Conservation (phyloP, 495 filamentous ascomycete species). For the Talaromyces adpressus region DNA sequence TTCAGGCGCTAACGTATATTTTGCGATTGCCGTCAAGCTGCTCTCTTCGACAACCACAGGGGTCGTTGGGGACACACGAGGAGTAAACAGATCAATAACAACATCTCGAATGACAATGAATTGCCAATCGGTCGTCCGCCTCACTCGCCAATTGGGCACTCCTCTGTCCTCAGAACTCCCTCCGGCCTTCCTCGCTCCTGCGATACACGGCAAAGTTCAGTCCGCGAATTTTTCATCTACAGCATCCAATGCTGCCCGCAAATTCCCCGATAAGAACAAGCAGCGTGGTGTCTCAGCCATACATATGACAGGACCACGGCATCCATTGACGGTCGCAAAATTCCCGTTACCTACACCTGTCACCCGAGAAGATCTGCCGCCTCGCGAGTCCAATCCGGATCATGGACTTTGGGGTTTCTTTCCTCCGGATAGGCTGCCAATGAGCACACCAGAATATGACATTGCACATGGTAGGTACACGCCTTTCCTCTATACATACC, state of each 20-base stretch:
- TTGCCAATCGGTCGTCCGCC: constrained; percentile 27
- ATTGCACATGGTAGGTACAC: constrained; percentile 52
- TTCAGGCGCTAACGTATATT: not conserved
- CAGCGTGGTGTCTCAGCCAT: constrained; percentile 73
- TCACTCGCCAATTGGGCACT: constrained; percentile 26
- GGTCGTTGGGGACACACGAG: not conserved
- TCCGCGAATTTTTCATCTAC: constrained; percentile 41
- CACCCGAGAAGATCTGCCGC: constrained; percentile 32
- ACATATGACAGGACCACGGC: constrained; percentile 66
- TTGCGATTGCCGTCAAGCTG: not conserved
- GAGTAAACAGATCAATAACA: not conserved
- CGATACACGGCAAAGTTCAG: constrained; percentile 35
- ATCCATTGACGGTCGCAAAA: constrained; percentile 61
- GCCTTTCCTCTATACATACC: not conserved
- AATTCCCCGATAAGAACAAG: constrained; percentile 36
- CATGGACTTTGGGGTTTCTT: constrained; percentile 98
- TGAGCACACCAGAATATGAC: constrained; percentile 63
- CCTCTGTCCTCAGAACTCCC: constrained; percentile 31
- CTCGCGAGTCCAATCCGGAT: constrained; percentile 46
- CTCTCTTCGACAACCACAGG: not conserved
- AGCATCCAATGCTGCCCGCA: constrained; percentile 21
- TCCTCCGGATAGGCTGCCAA: constrained; percentile 49
- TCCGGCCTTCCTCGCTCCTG: constrained; percentile 38
- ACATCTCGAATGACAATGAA: constrained; percentile 26
- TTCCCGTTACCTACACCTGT: constrained; percentile 70